Base-by-base conservation (phyloP, 2,329 filamentous ascomycete genomes). In the Calonectria hawksworthii region DNA sequence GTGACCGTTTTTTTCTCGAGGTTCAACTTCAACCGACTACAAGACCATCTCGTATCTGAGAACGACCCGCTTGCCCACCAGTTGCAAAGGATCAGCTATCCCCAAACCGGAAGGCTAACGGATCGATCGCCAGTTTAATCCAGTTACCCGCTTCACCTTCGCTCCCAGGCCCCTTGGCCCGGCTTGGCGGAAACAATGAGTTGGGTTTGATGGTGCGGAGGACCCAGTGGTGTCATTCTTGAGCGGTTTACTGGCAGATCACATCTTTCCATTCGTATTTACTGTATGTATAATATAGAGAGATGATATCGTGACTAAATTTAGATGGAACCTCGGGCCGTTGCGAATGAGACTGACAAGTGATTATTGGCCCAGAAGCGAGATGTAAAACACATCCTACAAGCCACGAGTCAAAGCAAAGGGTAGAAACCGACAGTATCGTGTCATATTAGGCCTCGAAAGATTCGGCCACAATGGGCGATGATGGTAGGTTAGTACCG, bases 51-150 rank as follows among this genome's bases (percentile, higher is more conserved):
- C 36, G 56, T 63, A 41, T 63, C 34, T 56, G 16, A 54, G n/a
- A 61, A 41, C 23, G 56, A 18, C 56, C 54, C 56, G 34, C 34
- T 38, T 30, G 38, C 41, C 14, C 23, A 14, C n/a, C 34, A 63
- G 34, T 11, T 26, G n/a, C 11, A 21, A 26, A 41, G 34, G 34
- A 63, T 63, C 34, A 41, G n/a, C 56, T 38, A 63, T 38, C 13
- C 56, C 56, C 26, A 28, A 63, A 63, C 18, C 26, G 56, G 56
- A 63, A 63, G 56, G 56, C 56, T 34, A 63, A n/a, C 23, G 54
- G 14, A 21, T 28, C 38, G 56, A 26, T 61, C 23, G 14, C 56
- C 34, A 26, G 14, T 63, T 41, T 23, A 26, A 41, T 21, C 38
- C 34, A 28, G 26, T 1, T 38, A 23, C 26, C n/a, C 34, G 26